phyloP scores from a whole-genome alignment of 1,284 basidiomycete species.

The Phlebopus sp. region DNA sequence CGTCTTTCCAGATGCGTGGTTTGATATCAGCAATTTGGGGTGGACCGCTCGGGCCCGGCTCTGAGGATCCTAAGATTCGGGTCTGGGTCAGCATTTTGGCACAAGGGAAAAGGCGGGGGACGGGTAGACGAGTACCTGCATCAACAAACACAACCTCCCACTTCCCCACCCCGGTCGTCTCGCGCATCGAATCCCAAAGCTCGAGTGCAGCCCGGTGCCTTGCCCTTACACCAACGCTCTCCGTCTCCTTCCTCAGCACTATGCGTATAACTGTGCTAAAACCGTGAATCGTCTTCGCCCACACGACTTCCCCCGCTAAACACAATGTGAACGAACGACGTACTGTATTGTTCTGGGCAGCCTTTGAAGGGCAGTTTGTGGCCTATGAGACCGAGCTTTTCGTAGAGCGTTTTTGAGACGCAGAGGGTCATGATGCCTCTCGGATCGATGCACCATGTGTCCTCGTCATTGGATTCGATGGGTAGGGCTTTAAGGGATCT shows the following conservation, averaged over 20 bases:
- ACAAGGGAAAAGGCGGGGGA: background rate
- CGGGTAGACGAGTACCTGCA: conserved; percentile 20
- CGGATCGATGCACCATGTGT: conserved; percentile 64
- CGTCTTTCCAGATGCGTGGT: conserved; percentile 16
- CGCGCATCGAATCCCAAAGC: conserved; percentile 40
- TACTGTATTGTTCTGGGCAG: conserved; percentile 47
- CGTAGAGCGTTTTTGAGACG: conserved; percentile 53
- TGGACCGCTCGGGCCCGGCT: background rate
- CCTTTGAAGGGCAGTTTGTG: conserved; percentile 47
- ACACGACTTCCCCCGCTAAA: background rate
- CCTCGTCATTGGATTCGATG: conserved; percentile 38
- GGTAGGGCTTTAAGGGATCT: conserved; percentile 39
- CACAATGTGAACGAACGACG: conserved; percentile 15
- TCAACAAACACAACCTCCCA: conserved; percentile 47
- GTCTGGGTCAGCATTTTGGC: background rate
- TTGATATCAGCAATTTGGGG: conserved; percentile 7
- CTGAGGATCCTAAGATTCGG: too few relatives aligned
- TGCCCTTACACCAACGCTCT: conserved; percentile 31
- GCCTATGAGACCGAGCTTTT: conserved; percentile 56
- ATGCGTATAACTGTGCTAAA: conserved; percentile 42
- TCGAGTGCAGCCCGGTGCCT: conserved; percentile 37
- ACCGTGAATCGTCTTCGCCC: background rate
- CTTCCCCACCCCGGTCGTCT: conserved; percentile 29
- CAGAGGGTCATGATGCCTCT: conserved; percentile 54
- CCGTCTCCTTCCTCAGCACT: conserved; percentile 36